Conservation (phyloP, 1,284 basidiomycete genomes). For the Apiotrichum laibachii region DNA sequence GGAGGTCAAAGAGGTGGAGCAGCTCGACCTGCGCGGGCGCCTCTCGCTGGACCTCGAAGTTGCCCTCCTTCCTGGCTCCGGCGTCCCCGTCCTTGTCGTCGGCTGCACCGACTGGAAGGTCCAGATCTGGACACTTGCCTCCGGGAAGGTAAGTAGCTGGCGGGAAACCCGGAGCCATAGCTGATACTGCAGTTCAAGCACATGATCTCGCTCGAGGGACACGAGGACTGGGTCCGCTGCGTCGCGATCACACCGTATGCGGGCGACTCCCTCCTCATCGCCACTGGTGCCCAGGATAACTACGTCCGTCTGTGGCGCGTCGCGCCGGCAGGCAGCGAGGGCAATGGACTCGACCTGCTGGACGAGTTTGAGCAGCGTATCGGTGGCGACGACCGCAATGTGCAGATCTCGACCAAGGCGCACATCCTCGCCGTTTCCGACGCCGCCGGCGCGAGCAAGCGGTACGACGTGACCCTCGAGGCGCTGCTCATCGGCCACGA, state of each 20-base stretch:
- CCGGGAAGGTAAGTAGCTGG: slow-evolving; percentile 55
- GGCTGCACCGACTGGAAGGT: slow-evolving; percentile 72
- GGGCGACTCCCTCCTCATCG: slow-evolving; percentile 59
- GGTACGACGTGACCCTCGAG: slow-evolving; percentile 79
- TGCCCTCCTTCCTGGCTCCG: slow-evolving; percentile 62
- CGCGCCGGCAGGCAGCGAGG: slow-evolving; percentile 52
- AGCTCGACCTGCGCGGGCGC: slow-evolving; percentile 63
- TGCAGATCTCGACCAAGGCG: slow-evolving; percentile 78
- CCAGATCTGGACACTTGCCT: slow-evolving; percentile 68
- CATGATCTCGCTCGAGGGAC: slow-evolving; percentile 66
- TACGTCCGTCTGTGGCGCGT: slow-evolving; percentile 86
- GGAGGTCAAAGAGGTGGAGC: slow-evolving; percentile 53
- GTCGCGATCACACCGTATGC: slow-evolving; percentile 62
- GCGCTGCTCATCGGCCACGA: slow-evolving; percentile 90
- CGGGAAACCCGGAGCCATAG: slow-evolving; percentile 53
- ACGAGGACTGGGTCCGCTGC: slow-evolving; percentile 89
- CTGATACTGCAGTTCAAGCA: slow-evolving; percentile 52
- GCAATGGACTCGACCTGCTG: slow-evolving; percentile 62
- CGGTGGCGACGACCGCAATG: slow-evolving; percentile 61
- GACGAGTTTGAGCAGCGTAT: slow-evolving; percentile 84
- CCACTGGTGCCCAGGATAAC: slow-evolving; percentile 88
- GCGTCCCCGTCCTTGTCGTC: slow-evolving; percentile 68
- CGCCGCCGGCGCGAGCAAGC: slow-evolving; percentile 34
- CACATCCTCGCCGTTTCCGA: slow-evolving; percentile 68
- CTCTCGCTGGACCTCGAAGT: slow-evolving; percentile 72